These are phyloP conservation scores for Neofusicoccum umdonicola DNA, from an alignment of 2,329 filamentous ascomycete species.

Conservation along the genomic window DNA sequence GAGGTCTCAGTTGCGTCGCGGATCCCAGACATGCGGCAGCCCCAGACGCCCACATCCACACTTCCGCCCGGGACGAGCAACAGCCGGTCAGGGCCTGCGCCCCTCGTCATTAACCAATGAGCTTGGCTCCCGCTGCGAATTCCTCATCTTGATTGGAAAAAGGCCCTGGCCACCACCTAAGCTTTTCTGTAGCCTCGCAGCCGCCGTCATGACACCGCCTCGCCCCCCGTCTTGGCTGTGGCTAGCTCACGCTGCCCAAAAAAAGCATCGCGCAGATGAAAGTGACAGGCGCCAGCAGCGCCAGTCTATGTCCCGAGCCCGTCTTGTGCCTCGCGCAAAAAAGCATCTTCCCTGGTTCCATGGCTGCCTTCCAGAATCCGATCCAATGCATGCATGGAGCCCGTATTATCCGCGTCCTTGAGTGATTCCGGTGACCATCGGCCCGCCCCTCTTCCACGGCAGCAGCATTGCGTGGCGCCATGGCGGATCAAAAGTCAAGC, in stretches of 20 bases:
- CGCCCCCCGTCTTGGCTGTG: background rate
- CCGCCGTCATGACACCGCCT: slow-evolving; percentile 2
- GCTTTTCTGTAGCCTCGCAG: background rate
- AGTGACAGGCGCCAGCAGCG: background rate
- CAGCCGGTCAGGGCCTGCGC: background rate
- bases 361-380: background rate
- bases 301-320: background rate
- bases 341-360: background rate
- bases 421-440: background rate
- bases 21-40: slow-evolving; percentile 11
- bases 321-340: background rate
- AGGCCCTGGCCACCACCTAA: background rate
- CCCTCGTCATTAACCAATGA: background rate
- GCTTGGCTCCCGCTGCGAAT: background rate
- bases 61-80: background rate
- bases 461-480: background rate
- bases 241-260: background rate
- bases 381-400: background rate
- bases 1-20: slow-evolving; percentile 10
- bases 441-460: background rate
- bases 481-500: slow-evolving; percentile 67
- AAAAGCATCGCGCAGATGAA: background rate
- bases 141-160: background rate
- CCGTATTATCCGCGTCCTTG: background rate
- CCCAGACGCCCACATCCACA: slow-evolving; percentile 1